These are phyloP conservation scores for Fusarium bulbicola DNA, from an alignment of 2,329 filamentous ascomycete genomes.

Conservation along the genomic window DNA sequence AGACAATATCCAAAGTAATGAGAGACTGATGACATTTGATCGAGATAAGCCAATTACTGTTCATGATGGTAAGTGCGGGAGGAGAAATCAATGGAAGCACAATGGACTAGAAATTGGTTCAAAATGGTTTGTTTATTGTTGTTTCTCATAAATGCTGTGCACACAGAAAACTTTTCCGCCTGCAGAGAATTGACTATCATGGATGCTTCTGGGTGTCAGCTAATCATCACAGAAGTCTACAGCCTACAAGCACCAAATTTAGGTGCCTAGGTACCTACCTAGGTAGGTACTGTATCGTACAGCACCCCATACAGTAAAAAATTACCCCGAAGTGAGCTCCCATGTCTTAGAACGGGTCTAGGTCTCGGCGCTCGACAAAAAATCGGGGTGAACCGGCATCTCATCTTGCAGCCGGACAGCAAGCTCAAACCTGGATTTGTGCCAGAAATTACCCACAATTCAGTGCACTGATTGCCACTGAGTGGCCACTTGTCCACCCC, in stretches of 20 bases:
- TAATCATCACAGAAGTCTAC: slow-evolving; percentile 5
- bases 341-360: slow-evolving; percentile 38
- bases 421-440: slow-evolving; percentile 33
- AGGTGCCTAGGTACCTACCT: not conserved
- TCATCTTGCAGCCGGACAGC: slow-evolving; percentile 43
- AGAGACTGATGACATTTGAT: slow-evolving; percentile 24
- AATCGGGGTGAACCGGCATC: slow-evolving; percentile 50
- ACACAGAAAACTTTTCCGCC: slow-evolving; percentile 15
- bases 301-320: slow-evolving; percentile 34
- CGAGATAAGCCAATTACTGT: slow-evolving; percentile 15
- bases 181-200: slow-evolving; percentile 11
- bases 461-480: slow-evolving; percentile 26
- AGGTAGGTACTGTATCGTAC: not conserved
- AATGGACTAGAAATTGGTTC: not conserved
- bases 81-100: not conserved
- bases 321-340: slow-evolving; percentile 7
- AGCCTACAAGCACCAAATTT: not conserved
- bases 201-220: slow-evolving; percentile 20
- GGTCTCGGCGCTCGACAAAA: slow-evolving; percentile 46
- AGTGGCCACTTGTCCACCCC: slow-evolving; percentile 37
- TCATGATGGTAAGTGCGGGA: not conserved
- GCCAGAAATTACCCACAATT: slow-evolving; percentile 21
- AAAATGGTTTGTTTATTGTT: not conserved
- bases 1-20: not conserved
- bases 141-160: not conserved